These are phyloP conservation scores for Aspergillus texensis DNA, from an alignment of 2,329 filamentous ascomycete genomes.

Conservation along the genomic window DNA sequence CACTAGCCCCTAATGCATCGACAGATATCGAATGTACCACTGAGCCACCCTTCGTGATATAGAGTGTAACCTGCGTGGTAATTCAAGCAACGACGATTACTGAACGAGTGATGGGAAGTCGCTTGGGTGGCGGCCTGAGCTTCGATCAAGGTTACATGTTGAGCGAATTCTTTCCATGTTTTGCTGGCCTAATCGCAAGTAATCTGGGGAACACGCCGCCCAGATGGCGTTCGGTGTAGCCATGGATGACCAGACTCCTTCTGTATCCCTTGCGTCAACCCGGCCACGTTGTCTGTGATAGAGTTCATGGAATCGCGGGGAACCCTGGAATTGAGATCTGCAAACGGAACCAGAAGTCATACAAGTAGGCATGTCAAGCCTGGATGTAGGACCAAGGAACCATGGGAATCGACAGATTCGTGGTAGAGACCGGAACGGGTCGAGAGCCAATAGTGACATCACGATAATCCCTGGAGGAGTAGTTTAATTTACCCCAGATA, in stretches of 20 bases:
- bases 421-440: not conserved
- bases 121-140: not conserved
- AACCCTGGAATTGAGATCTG: not conserved
- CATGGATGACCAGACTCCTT: not conserved
- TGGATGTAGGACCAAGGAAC: not conserved
- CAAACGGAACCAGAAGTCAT: not conserved
- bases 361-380: not conserved
- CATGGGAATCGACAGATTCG: not conserved
- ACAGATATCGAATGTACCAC: not conserved
- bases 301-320: not conserved
- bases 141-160: not conserved
- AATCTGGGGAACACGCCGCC: not conserved
- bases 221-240: not conserved
- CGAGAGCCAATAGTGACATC: not conserved
- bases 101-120: not conserved
- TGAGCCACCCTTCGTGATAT: not conserved
- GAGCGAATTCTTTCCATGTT: not conserved
- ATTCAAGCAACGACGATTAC: not conserved
- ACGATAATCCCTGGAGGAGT: not conserved
- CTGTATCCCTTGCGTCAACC: not conserved
- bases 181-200: not conserved
- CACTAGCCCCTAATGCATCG: not conserved
- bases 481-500: not conserved
- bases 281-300: not conserved
- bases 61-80: not conserved